Evolutionary conservation across 441 rosid species (phyloP).

Genomic region (Isatis lusitanica): DNA sequence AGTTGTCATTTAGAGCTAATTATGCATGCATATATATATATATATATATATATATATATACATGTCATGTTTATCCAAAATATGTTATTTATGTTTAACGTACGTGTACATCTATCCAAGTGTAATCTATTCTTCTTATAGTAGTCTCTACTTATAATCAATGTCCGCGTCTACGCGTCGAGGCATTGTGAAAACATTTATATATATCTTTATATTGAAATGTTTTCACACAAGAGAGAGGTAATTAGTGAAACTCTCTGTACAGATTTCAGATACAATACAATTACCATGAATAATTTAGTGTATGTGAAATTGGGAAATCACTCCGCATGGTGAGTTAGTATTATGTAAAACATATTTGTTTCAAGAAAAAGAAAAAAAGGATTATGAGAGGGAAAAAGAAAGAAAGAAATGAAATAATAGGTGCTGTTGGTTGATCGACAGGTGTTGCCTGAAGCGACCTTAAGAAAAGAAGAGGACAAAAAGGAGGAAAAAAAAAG

Average conservation of each 20-base stretch:
- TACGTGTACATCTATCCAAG: not conserved
- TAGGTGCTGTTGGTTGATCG: conserved; percentile 16
- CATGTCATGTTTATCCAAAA: not conserved
- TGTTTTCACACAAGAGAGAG: not conserved
- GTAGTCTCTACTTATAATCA: not conserved
- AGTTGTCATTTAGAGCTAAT: not conserved
- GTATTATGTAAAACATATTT: not conserved
- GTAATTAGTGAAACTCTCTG: not conserved
- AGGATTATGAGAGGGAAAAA: not conserved
- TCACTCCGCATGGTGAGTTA: not conserved
- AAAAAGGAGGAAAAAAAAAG: conserved; percentile 14
- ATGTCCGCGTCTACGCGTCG: not conserved
- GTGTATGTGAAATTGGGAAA: not conserved
- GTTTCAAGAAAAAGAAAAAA: no score
- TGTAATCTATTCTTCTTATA: not conserved
- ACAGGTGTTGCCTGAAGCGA: conserved; percentile 37
- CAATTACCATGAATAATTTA: not conserved
- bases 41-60: not conserved
- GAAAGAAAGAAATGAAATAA: not conserved
- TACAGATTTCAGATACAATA: not conserved
- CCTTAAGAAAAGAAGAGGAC: conserved; percentile 21
- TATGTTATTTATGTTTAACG: not conserved
- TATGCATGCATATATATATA: not conserved
- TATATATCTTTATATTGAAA: no score
- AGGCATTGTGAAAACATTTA: not conserved